Evolutionary conservation across 176 grass and related monocot species (phyloP), one percentile per base, ranked within the genome.

Genomic region (Oropetium thomaeum): DNA sequence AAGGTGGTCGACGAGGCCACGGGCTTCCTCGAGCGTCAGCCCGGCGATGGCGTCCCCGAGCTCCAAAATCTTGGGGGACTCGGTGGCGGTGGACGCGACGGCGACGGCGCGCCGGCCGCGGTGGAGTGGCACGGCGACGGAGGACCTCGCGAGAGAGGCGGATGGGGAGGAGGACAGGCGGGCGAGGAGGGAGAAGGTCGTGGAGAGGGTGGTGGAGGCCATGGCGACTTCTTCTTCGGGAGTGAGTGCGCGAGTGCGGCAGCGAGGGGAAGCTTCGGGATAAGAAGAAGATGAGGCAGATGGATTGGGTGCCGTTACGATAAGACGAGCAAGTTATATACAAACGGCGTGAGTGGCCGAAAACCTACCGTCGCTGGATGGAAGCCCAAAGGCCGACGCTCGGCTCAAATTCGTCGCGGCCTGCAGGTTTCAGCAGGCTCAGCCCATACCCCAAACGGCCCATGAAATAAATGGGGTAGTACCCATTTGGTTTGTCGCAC

Each of bases 1-100:
- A 5, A 96, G 89, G 61, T 91, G 82, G 69, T 96, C 92, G 2
- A 96, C 92, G 14, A 96, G 89, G 59, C 27, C 17, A 2, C 89
- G 89, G 5, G 92, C 92, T 78, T 96, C 92, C 78, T 92, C 89
- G 38, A 96, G 86, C 26, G 92, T 96, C 64, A 96, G 88, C 53
- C 78, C 78, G 1, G 92, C 83, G 47, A 95, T 95, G 71, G 88
- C 81, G 20, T 84, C 86, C 32, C 92, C 88, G 1, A 95, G 87
- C 40, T 96, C 87, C 33, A 89, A 42, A 12, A 96, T 77, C 82
- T 96, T 92, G 30, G 86, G 83, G 26, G 86, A 87, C 29, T 81
- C 83, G 17, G 89, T 81, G 35, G 77, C 83, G 34, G 89, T 70
- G 77, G 51, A 67, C 30, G 80, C 70, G 59, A 82, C 30, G 35